Percentiles rank a stretch among this genome's conserved stretches.
phyloP scores from a whole-genome alignment of 768 basidiomycete species.

The Macrolepiota dolichaula region DNA sequence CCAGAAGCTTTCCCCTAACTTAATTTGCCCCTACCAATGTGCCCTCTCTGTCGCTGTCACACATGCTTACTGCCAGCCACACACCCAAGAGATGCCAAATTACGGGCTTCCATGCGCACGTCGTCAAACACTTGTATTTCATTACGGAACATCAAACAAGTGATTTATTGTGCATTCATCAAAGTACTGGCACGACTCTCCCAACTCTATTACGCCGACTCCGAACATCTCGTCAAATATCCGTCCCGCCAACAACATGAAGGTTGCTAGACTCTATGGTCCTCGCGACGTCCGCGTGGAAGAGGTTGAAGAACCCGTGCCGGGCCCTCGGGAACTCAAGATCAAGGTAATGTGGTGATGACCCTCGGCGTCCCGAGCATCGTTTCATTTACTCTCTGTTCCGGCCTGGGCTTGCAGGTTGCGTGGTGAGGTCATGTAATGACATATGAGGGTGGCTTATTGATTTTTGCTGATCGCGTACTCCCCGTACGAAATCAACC shows the following conservation, averaged over 20 bases:
- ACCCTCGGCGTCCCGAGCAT: background rate
- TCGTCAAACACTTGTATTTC: background rate
- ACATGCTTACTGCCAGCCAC: background rate
- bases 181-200: background rate
- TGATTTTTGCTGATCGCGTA: background rate
- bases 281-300: conserved; percentile 42
- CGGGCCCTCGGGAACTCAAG: conserved; percentile 36
- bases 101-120: background rate
- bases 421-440: conserved; percentile 22
- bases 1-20: background rate
- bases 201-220: background rate
- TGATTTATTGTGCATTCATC: background rate
- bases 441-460: background rate
- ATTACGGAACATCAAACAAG: background rate
- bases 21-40: background rate
- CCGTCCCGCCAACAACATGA: conserved; percentile 30
- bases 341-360: conserved; percentile 30
- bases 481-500: background rate
- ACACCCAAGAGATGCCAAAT: background rate
- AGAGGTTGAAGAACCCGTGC: conserved; percentile 32
- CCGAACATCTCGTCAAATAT: background rate
- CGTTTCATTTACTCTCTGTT: background rate
- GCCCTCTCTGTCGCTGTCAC: background rate
- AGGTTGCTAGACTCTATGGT: conserved; percentile 42
- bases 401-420: conserved; percentile 14